These are phyloP conservation scores for Backusella australiensis DNA, from an alignment of 192 early-diverging fungal species.

Conservation along the genomic window DNA sequence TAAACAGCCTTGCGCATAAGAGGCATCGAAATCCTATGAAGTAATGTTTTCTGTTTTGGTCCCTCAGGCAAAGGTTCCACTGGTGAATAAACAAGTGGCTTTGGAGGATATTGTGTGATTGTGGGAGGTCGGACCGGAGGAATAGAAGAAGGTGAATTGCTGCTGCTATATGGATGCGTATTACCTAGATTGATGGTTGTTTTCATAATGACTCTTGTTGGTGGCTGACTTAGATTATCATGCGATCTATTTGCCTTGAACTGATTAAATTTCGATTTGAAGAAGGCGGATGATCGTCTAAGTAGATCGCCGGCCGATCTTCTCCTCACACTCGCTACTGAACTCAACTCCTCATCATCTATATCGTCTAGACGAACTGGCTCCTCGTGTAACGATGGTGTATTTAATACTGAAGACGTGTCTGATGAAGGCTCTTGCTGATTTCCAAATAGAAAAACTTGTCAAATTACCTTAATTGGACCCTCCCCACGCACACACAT, in stretches of 20 bases:
- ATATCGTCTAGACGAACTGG: conserved; percentile 7
- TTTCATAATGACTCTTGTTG: conserved; percentile 2
- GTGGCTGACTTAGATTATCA: conserved; percentile 6
- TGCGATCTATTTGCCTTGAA: conserved; percentile 14
- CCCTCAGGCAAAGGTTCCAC: conserved; percentile 11
- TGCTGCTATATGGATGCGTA: conserved; percentile 16
- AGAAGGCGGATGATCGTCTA: conserved; percentile 23
- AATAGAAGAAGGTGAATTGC: conserved; percentile 5
- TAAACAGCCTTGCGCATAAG: neutral
- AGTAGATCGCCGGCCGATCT: conserved; percentile 22
- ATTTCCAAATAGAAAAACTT: conserved; percentile 9
- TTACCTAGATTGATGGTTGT: neutral
- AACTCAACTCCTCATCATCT: neutral
- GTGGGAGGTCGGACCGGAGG: conserved; percentile 12
- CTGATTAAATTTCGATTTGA: conserved; percentile 13
- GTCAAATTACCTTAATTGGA: conserved; percentile 15
- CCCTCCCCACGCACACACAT: neutral
- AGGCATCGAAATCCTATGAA: conserved; percentile 20
- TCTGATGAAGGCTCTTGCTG: conserved; percentile 5
- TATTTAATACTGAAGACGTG: neutral
- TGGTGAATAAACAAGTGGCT: conserved; percentile 27
- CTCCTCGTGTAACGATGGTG: neutral
- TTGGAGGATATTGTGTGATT: conserved; percentile 28
- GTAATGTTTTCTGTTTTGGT: neutral
- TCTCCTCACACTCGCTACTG: neutral